Base-by-base conservation (phyloP, 2,329 filamentous ascomycete genomes). In the Plenodomus tracheiphilus region DNA sequence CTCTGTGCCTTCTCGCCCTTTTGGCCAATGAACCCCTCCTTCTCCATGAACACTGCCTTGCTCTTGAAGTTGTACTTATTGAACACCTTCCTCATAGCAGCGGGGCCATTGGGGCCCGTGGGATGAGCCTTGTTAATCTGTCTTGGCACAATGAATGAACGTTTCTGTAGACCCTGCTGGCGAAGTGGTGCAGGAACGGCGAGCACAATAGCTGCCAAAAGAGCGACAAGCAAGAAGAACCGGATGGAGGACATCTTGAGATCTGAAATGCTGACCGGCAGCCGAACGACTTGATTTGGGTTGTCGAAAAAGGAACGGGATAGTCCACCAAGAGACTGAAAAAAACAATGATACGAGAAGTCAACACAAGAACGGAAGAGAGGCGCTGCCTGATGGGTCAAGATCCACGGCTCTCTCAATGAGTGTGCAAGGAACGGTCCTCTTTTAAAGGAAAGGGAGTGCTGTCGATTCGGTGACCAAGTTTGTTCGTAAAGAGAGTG, bases 51-150 rank as follows among this genome's bases (percentile, higher is more conserved):
- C 19, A 58, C 51, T 17, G 49, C 54, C 46, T 54, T 59, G n/a
- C 58, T 58, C 35, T 61, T 48, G 46, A 68, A 80, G 53, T 81
- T 80, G 70, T 81, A 91, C 69, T 92, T 92, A 60, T 78, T 74
- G 68, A 87, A 86, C 15, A 86, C 83, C 72, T 83, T 88, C 42
- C 81, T 72, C 58, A 92, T 77, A 42, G 86, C 85, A 48, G 74
- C 67, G 6, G 79, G 76, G n/a, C 86, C 85, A 74, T 87, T 79
- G 40, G 65, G 66, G 20, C 66, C 66, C 43, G 65, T 66, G 18
- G 77, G 75, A 65, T 84, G 84, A 47, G 76, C 75, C n/a, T 74
- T 74, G 59, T 84, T 85, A 43, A 76, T 71, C 39, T 81, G 73
- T 30, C 85, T 78, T 42, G 82, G 78, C 28, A 88, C 79, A 66